Base-by-base conservation (phyloP, 768 basidiomycete species). In the Leccinum uliginosum region DNA sequence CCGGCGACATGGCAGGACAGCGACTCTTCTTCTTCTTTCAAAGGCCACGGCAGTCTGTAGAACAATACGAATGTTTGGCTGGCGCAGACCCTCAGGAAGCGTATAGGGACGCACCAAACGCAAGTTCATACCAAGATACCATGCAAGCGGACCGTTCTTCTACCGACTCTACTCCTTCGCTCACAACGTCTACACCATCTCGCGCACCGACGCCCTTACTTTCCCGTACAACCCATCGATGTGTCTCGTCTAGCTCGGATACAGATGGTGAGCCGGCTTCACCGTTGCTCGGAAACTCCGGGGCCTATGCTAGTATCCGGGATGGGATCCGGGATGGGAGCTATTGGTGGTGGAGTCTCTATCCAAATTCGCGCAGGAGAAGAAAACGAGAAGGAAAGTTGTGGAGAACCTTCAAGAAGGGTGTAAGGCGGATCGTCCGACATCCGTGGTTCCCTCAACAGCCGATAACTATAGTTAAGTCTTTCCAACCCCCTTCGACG, bases 401-500 rank as follows among this genome's bases (percentile, higher is more conserved):
- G 34, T 65, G 80, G 52, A 78, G 86, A 60, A 70, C 76, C 15
- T 55, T 83, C 55, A 85, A 82, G 68, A 78, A 83, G 62, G 78
- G 78, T 66, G 67, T 82, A 43, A 76, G 83, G 55, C 75, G 77
- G 52, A 62, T 89, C 23, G 70, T 90, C 27, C 79, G 86, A 57
- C 86, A 87, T 71, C 89, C 87, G 15, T 79, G 88, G 71, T 86
- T 90, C 69, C 90, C 90, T 52, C 83, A 81, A 60, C 89, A 89
- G 59, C 91, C 91, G 11, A 77, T 88, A 62, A 88, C 89, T 56
- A 89, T 93, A 54, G 91, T 91, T 62, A 70, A 88, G 76, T 21
- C 48, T 44, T 50, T 30, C 23, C 26, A 50, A 49, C 46, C 38
- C 19, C 40, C 45, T 50, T 57, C 34, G 17, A 14, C 32, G 17